Evolutionary conservation across 768 basidiomycete species (phyloP).

Genomic region (Amanita pallidorosea): DNA sequence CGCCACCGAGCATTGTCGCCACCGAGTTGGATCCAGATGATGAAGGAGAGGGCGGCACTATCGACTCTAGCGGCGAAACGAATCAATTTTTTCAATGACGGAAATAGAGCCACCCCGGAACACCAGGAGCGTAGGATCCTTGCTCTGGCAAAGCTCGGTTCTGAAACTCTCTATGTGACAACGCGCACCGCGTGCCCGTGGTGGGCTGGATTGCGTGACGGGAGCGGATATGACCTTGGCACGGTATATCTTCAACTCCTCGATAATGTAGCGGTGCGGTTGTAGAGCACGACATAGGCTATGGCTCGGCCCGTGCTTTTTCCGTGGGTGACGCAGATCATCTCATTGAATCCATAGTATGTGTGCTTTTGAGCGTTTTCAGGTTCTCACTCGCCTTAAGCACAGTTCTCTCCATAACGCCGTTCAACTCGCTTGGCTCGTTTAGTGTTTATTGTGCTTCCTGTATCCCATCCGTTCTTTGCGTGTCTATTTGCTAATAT

Average conservation of each 20-base stretch:
- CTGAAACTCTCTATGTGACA: slow-evolving; percentile 6
- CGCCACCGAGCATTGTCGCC: not conserved
- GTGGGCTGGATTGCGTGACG: not conserved
- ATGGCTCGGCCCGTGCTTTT: not conserved
- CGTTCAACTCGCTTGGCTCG: no score
- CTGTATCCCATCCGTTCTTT: no score
- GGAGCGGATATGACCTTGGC: not conserved
- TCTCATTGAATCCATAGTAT: not conserved
- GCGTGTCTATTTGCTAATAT: no score
- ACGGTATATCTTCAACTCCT: not conserved
- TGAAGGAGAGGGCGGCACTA: not conserved
- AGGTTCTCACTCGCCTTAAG: not conserved
- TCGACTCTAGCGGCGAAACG: not conserved
- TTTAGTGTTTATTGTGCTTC: no score
- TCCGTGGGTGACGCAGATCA: not conserved
- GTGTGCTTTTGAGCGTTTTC: not conserved
- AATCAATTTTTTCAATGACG: not conserved
- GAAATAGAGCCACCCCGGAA: not conserved
- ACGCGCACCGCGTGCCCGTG: slow-evolving; percentile 3
- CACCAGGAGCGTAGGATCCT: not conserved
- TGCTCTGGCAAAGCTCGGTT: not conserved
- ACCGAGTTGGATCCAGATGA: not conserved
- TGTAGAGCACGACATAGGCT: not conserved
- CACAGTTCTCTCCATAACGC: not conserved
- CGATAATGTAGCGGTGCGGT: not conserved